Evolutionary conservation across 83 land plant genomes (phyloP), one percentile per base, ranked within the genome.

Genomic region (Thuja plicata): DNA sequence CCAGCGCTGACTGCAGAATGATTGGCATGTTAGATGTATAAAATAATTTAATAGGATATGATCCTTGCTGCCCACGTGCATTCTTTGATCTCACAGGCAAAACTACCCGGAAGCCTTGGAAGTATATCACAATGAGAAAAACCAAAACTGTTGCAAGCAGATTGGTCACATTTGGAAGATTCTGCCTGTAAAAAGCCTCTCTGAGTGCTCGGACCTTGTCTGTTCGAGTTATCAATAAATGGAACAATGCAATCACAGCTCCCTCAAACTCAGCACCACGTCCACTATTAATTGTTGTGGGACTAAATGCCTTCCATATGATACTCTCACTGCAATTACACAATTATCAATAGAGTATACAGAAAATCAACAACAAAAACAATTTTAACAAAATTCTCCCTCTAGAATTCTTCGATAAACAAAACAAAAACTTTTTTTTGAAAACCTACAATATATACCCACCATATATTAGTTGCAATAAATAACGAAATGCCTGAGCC

Each of bases 381-480:
- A 54, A 54, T 54, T 10, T 54, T 54, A 24, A 45, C 52, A 24
- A 35, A 55, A 17, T 27, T 15, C 60, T 13, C 37, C 57, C 1
- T 54, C 21, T 45, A 40, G 37, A 55, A 16, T 27, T 35, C 30
- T 6, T 6, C 35, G 8, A 30, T 11, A 57, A 52, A 24, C n/a
- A 85, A 50, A 50, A 50, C 0, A 50, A 50, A 50, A 41, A 1
- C 2, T 38, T 38, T 38, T 38, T 38, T 3, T 15, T 54, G 57
- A 54, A 54, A 54, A 54, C 57, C 12, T 15, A 15, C 3, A 3
- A 54, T 54, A 50, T 54, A 35, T 32, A 43, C 92, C 83, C 91
- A 97, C 98, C 98, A 97, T 90, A 97, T 97, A 74, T 97, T 97
- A 78, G 98, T 97, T 35, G 98, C 97, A 73, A 97, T 97, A 92